Conservation (phyloP, 2,329 filamentous ascomycete species). For the Penicillium paneum region DNA sequence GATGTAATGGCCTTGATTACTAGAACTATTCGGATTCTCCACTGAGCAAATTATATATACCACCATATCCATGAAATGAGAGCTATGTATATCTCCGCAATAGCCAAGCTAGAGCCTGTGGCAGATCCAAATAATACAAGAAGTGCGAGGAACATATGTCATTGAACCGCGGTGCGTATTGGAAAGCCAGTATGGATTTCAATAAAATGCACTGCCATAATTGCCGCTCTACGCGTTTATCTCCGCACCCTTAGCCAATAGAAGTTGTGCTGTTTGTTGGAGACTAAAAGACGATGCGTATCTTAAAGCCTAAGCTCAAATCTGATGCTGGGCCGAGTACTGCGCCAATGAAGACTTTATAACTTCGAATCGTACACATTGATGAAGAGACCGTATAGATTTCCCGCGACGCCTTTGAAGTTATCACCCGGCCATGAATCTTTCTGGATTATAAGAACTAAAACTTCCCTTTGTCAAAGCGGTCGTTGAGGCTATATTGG, state of each 20-base stretch:
- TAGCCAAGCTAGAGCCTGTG: too few species aligned
- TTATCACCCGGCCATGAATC: not conserved
- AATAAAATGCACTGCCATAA: too few species aligned
- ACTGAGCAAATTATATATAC: too few species aligned
- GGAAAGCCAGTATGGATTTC: too few species aligned
- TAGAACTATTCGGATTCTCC: too few species aligned
- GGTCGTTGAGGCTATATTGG: not conserved
- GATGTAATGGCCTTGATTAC: too few species aligned
- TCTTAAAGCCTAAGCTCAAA: too few species aligned
- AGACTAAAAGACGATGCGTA: not conserved
- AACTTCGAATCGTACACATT: not conserved
- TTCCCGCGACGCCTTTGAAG: not conserved
- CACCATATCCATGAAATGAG: too few species aligned
- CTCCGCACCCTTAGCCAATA: not conserved
- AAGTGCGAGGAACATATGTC: too few species aligned
- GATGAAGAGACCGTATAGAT: not conserved
- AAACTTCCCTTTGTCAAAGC: not conserved
- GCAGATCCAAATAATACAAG: too few species aligned
- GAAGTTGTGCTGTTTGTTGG: not conserved
- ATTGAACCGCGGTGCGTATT: too few species aligned
- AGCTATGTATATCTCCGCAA: too few species aligned
- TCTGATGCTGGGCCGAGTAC: not conserved
- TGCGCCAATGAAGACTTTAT: not conserved
- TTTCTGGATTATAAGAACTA: not conserved
- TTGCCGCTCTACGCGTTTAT: not conserved